phyloP scores from a whole-genome alignment of 1,139 yeast species.

The Kluyveromyces sp. region DNA sequence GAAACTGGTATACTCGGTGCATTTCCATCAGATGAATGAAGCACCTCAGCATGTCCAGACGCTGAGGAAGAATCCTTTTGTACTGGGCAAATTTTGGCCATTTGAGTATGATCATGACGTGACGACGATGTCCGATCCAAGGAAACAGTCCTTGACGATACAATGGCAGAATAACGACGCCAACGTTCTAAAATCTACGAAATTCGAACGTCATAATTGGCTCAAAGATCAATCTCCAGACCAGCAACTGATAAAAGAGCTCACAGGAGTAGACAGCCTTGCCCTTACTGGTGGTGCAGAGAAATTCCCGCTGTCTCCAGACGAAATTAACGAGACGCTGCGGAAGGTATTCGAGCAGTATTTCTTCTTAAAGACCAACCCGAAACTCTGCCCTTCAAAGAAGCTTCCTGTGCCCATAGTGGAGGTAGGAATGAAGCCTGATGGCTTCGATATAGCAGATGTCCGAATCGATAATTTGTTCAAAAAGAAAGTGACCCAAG shows the following conservation, averaged over 20 bases:
- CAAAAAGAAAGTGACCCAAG: constrained; percentile 13
- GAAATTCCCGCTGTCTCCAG: not conserved
- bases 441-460: constrained; percentile 21
- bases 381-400: constrained; percentile 16
- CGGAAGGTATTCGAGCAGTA: constrained; percentile 16
- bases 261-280: not conserved
- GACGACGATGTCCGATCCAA: constrained; percentile 14
- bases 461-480: constrained; percentile 17
- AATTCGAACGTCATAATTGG: constrained; percentile 14
- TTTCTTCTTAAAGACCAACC: constrained; percentile 15
- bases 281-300: not conserved
- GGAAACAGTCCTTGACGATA: constrained; percentile 12
- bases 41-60: constrained; percentile 13
- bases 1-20: constrained; percentile 13
- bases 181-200: constrained; percentile 11
- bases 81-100: constrained; percentile 19
- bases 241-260: not conserved
- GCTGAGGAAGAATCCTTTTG: constrained; percentile 13
- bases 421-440: constrained; percentile 20
- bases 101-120: constrained; percentile 17
- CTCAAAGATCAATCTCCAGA: not conserved
- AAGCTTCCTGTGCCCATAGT: constrained; percentile 19
- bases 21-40: constrained; percentile 14
- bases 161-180: constrained; percentile 14
- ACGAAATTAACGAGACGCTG: constrained; percentile 6